Percentiles rank a stretch among this genome's conserved stretches.
Evolutionary conservation across 2,329 filamentous ascomycete genomes (phyloP).

Genomic region (Sclerotinia sclerotiorum): DNA sequence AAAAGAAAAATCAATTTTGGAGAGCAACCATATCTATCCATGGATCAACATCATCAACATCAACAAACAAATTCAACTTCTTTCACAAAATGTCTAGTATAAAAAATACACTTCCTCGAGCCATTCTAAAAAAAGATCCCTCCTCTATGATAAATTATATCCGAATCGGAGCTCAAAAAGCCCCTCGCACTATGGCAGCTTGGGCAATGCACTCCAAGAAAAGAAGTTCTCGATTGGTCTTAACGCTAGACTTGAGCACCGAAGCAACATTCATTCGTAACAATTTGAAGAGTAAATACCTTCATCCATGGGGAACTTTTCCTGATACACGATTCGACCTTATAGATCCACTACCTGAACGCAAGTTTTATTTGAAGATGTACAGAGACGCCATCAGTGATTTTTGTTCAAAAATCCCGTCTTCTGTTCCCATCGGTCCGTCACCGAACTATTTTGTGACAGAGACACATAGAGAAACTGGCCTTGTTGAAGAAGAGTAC

Average conservation of each 20-base stretch:
- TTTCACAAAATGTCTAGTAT: not conserved
- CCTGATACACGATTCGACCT: constrained; percentile 1
- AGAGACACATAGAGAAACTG: not conserved
- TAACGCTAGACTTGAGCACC: not conserved
- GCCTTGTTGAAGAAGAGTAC: not conserved
- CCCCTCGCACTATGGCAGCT: not conserved
- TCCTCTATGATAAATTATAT: not conserved
- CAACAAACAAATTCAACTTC: not conserved
- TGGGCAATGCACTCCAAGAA: not conserved
- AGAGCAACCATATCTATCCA: no score
- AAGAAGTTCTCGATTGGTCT: not conserved
- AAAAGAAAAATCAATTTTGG: no score
- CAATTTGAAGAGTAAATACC: not conserved
- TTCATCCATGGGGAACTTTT: constrained; percentile 4
- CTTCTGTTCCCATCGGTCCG: not conserved
- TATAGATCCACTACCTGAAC: constrained; percentile 6
- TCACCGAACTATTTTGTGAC: not conserved
- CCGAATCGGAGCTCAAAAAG: not conserved
- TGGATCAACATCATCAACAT: no score
- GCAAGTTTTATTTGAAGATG: not conserved
- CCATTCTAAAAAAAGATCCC: not conserved
- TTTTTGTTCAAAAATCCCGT: not conserved
- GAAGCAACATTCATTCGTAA: constrained; percentile 4
- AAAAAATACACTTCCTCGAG: not conserved
- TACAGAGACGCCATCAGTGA: not conserved